Evolutionary conservation across 768 basidiomycete species (phyloP).

Genomic region (Leccinum broughii): DNA sequence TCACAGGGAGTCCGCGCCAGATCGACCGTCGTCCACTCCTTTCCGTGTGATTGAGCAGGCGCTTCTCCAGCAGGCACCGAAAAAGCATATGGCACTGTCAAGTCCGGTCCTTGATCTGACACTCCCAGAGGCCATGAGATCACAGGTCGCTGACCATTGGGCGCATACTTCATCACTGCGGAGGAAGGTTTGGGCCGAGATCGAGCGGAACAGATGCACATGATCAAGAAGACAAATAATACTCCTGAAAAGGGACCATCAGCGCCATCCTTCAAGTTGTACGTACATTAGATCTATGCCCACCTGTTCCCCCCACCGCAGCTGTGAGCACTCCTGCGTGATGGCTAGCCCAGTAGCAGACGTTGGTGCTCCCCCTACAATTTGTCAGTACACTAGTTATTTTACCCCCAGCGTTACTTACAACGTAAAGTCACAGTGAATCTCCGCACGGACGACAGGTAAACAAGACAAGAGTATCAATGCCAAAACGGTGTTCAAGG

Average conservation of each 20-base stretch:
- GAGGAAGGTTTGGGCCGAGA: background rate
- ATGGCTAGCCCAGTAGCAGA: constrained; percentile 12
- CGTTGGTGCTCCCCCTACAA: constrained; percentile 3
- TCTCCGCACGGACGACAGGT: constrained; percentile 13
- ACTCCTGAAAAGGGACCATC: constrained; percentile 4
- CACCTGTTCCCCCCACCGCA: constrained; percentile 5
- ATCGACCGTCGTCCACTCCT: constrained; percentile 9
- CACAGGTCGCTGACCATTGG: background rate
- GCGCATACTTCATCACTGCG: constrained; percentile 1
- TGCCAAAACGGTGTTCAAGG: background rate
- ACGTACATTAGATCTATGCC: background rate
- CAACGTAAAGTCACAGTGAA: constrained; percentile 10
- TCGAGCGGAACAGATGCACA: background rate
- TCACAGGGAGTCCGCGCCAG: background rate
- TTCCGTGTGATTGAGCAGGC: background rate
- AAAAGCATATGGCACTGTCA: constrained; percentile 4
- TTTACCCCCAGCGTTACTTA: background rate
- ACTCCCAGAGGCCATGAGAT: background rate
- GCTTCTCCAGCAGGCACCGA: background rate
- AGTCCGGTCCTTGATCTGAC: background rate
- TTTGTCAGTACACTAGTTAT: background rate
- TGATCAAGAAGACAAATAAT: constrained; percentile 3
- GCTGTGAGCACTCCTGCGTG: constrained; percentile 3
- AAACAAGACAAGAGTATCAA: constrained; percentile 11
- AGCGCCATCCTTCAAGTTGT: background rate